phyloP scores from a whole-genome alignment of 2,329 filamentous ascomycete species.

The Capronia epimyces region DNA sequence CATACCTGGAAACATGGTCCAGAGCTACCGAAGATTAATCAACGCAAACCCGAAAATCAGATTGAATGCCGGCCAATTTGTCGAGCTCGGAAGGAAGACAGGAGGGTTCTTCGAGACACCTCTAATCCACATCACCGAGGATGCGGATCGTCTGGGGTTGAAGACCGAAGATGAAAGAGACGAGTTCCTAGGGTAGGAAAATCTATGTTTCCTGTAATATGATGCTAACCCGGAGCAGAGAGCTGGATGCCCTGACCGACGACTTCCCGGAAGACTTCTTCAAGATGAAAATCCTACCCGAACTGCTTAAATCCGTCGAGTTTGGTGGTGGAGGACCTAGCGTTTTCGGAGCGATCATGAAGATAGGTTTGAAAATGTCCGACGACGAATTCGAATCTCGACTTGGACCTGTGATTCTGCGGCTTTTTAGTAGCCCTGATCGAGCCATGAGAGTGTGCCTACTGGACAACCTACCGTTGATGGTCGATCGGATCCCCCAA shows the following conservation, averaged over 20 bases:
- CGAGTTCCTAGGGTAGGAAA: slow-evolving; percentile 63
- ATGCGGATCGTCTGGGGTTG: slow-evolving; percentile 84
- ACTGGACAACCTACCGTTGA: slow-evolving; percentile 77
- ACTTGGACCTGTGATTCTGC: slow-evolving; percentile 78
- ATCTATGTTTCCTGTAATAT: background rate
- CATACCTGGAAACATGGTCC: slow-evolving; percentile 81
- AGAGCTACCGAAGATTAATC: slow-evolving; percentile 81
- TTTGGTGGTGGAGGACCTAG: slow-evolving; percentile 94
- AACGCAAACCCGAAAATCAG: slow-evolving; percentile 86
- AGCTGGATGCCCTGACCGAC: slow-evolving; percentile 78
- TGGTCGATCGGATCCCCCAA: slow-evolving; percentile 85
- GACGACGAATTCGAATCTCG: slow-evolving; percentile 83
- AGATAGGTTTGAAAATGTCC: slow-evolving; percentile 79
- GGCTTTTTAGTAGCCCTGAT: slow-evolving; percentile 85
- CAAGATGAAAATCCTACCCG: slow-evolving; percentile 91
- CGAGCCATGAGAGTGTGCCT: slow-evolving; percentile 86
- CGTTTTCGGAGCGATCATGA: slow-evolving; percentile 80
- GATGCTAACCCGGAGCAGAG: slow-evolving; percentile 40
- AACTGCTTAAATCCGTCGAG: slow-evolving; percentile 96
- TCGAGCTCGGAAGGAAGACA: slow-evolving; percentile 77
- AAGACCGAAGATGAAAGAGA: slow-evolving; percentile 82
- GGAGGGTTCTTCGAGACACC: slow-evolving; percentile 91
- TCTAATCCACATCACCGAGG: slow-evolving; percentile 84
- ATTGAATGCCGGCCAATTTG: slow-evolving; percentile 74
- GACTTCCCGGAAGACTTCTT: slow-evolving; percentile 98